A percentile compares a stretch with the other conserved stretches of the same genome.
These are phyloP conservation scores for Nitzschia sp. DNA, from an alignment of 108 stramenopile genomes.

Conservation along the genomic window DNA sequence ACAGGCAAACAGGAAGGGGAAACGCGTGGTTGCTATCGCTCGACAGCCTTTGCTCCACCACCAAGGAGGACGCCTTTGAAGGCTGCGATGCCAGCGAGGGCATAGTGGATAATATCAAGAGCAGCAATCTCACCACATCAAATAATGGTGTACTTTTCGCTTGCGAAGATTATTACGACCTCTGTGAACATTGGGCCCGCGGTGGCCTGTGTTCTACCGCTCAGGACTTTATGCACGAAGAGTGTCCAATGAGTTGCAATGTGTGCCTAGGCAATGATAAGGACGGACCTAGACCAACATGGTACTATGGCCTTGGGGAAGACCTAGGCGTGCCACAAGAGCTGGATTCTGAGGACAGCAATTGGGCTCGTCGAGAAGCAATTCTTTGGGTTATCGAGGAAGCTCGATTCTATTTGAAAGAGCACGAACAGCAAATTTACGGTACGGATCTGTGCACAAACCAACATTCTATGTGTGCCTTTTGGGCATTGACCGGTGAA, in stretches of 20 bases:
- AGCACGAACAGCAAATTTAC: not conserved
- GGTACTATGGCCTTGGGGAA: not conserved
- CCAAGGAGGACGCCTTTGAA: no score
- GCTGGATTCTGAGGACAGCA: not conserved
- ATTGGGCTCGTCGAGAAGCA: not conserved
- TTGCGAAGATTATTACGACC: not conserved
- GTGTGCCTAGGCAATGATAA: not conserved
- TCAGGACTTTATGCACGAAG: not conserved
- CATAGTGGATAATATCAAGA: no score
- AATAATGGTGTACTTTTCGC: not conserved
- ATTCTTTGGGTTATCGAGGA: not conserved
- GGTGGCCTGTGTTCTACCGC: not conserved
- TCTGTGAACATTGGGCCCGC: not conserved
- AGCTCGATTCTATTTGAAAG: not conserved
- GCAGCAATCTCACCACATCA: no score
- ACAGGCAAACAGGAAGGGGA: no score
- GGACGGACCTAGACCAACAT: not conserved
- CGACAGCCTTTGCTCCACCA: no score
- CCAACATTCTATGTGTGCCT: conserved; percentile 48
- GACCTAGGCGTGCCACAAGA: not conserved
- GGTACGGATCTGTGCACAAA: conserved; percentile 41
- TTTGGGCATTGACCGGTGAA: conserved; percentile 66
- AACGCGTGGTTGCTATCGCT: no score
- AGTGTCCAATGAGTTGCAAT: not conserved
- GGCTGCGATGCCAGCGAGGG: no score